These are phyloP conservation scores for Trichoderma harzianum DNA, from an alignment of 2,329 filamentous ascomycete genomes.

Conservation along the genomic window DNA sequence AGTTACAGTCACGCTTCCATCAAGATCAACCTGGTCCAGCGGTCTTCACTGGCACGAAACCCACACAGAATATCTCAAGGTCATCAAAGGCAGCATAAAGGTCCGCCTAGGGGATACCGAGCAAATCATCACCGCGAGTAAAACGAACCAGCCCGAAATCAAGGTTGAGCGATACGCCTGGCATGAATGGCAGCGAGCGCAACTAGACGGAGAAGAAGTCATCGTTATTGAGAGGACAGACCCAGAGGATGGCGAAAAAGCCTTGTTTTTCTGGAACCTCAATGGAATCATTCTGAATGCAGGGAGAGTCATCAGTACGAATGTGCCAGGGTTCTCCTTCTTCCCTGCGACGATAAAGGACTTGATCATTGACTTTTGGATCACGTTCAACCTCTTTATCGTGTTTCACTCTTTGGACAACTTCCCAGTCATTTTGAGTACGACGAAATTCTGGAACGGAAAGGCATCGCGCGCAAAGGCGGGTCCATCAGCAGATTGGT, in stretches of 20 bases:
- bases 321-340: neutral
- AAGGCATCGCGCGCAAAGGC: neutral
- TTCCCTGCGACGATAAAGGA: constrained; percentile 20
- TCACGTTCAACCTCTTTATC: constrained; percentile 29
- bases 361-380: constrained; percentile 27
- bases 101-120: constrained; percentile 23
- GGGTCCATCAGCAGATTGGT: constrained; percentile 11
- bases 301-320: constrained; percentile 7
- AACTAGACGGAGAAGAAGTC: constrained; percentile 32
- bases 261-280: constrained; percentile 49
- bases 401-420: constrained; percentile 32
- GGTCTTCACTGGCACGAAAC: constrained; percentile 48
- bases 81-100: constrained; percentile 37
- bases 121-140: constrained; percentile 23
- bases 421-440: constrained; percentile 28
- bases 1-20: constrained; percentile 43
- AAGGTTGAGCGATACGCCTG: constrained; percentile 35
- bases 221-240: constrained; percentile 47
- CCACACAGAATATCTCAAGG: constrained; percentile 45
- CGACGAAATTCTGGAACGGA: neutral
- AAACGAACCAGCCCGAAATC: constrained; percentile 29
- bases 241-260: constrained; percentile 43
- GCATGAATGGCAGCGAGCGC: constrained; percentile 47
- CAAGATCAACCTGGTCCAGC: constrained; percentile 44
- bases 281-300: constrained; percentile 40